phyloP scores from a whole-genome alignment of 805 yeast species.

The Yarrowia sp. region DNA sequence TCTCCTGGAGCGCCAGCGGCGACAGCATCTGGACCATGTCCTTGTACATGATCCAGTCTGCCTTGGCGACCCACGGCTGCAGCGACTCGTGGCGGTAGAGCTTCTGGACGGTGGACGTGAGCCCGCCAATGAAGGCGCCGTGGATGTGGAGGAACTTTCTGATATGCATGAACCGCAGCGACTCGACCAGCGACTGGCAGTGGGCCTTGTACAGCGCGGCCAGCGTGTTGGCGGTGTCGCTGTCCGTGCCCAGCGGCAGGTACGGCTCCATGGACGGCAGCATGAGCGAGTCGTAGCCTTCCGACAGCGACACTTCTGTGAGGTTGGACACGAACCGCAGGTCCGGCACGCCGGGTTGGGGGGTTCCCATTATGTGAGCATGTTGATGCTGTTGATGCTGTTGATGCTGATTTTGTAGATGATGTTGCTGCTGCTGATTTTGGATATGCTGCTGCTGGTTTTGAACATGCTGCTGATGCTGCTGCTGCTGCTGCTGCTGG shows the following conservation, averaged over 20 bases:
- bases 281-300: conserved; percentile 30
- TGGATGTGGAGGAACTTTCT: conserved; percentile 56
- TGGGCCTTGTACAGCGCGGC: conserved; percentile 60
- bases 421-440: background rate
- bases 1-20: conserved; percentile 54
- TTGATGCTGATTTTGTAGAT: background rate
- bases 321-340: conserved; percentile 23
- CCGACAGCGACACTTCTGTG: conserved; percentile 3
- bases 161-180: conserved; percentile 63
- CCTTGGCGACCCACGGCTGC: conserved; percentile 60
- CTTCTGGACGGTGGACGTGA: conserved; percentile 61
- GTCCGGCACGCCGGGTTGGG: conserved; percentile 5
- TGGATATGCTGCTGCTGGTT: background rate
- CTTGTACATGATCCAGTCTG: conserved; percentile 63
- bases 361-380: background rate
- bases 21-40: conserved; percentile 56
- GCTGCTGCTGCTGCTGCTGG: background rate
- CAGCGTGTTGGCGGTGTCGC: conserved; percentile 59
- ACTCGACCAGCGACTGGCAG: conserved; percentile 61
- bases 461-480: background rate
- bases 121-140: conserved; percentile 50
- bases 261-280: conserved; percentile 43
- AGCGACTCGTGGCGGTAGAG: conserved; percentile 50
- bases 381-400: background rate
- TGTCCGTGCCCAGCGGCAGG: conserved; percentile 46